Conservation (phyloP, 305 asterid genomes). For the Petunia hybrid region DNA sequence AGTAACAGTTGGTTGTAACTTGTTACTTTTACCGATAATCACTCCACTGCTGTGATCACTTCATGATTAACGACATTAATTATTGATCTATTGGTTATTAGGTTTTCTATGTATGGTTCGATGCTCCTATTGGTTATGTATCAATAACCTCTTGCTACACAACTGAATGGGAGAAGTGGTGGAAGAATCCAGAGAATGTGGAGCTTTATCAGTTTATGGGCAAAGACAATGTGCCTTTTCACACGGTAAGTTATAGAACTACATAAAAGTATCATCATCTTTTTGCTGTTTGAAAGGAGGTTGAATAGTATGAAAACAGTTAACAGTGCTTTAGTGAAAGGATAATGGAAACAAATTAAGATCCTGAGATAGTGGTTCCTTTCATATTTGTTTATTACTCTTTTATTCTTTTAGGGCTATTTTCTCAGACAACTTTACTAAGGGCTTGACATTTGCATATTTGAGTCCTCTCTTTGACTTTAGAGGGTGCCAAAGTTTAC, state of each 20-base stretch:
- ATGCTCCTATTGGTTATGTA: conserved; percentile 82
- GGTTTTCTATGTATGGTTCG: conserved; percentile 89
- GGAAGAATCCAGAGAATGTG: conserved; percentile 85
- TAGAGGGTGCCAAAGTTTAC: conserved; percentile 13
- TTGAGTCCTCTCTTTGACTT: background rate
- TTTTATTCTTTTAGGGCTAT: background rate
- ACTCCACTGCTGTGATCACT: background rate
- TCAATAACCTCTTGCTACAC: conserved; percentile 81
- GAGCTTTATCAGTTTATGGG: conserved; percentile 84
- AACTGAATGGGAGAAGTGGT: conserved; percentile 79
- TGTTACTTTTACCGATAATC: background rate
- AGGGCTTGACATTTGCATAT: background rate
- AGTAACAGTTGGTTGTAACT: background rate
- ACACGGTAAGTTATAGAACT: conserved; percentile 60
- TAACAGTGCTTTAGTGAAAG: background rate
- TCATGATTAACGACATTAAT: background rate
- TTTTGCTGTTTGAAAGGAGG: background rate
- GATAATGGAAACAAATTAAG: background rate
- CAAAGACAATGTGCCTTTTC: conserved; percentile 84
- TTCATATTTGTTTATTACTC: conserved; percentile 12
- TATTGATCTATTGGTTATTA: conserved; percentile 31
- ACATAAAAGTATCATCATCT: conserved; percentile 13
- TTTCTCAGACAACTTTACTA: background rate
- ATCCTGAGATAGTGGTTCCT: background rate
- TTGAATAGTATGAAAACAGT: background rate